phyloP scores from a whole-genome alignment of 106 monocot genomes.

The Iris macrosiphon region DNA sequence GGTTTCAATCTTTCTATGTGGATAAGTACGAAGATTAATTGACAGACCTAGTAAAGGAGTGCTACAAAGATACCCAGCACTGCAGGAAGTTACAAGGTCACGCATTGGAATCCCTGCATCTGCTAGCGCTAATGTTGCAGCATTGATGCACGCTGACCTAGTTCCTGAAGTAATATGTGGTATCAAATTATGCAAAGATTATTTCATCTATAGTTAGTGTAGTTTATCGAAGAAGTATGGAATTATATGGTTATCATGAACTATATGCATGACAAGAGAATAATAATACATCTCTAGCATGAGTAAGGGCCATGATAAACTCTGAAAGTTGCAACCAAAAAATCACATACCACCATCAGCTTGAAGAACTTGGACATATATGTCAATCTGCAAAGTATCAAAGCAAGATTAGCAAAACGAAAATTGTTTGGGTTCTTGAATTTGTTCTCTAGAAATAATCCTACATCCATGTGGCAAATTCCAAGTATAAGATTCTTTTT shows the following conservation, averaged over 20 bases:
- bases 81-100: conserved; percentile 79
- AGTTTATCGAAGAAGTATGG: neutral
- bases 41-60: conserved; percentile 79
- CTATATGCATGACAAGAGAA: too few species aligned
- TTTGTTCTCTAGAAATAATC: too few species aligned
- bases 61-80: conserved; percentile 31
- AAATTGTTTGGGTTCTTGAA: too few species aligned
- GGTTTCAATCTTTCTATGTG: neutral
- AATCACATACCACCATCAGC: conserved; percentile 78
- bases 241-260: neutral
- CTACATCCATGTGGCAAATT: too few species aligned
- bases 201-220: too few species aligned
- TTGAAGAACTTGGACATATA: conserved; percentile 94
- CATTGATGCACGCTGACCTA: conserved; percentile 86
- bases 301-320: neutral
- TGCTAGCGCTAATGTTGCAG: conserved; percentile 92
- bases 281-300: neutral
- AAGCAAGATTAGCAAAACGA: neutral
- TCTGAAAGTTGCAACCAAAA: neutral
- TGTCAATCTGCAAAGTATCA: conserved; percentile 63
- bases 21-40: neutral
- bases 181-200: conserved; percentile 22
- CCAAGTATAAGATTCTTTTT: too few species aligned
- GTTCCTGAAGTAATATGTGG: conserved; percentile 43
- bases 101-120: conserved; percentile 98